phyloP scores from a whole-genome alignment of 2,329 filamentous ascomycete genomes.

The Aspergillus proliferans region DNA sequence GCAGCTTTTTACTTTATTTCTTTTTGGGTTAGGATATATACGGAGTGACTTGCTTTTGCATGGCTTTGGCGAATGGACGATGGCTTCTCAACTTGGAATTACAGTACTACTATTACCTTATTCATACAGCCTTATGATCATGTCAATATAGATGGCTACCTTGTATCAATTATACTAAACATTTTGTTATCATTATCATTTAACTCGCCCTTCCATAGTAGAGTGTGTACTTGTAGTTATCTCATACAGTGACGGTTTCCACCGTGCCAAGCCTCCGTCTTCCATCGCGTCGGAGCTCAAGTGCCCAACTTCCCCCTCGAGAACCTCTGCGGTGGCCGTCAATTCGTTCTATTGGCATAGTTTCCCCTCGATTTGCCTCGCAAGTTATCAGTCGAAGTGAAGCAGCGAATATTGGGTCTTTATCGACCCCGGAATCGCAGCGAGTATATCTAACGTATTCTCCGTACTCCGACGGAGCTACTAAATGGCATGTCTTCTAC shows the following conservation, averaged over 20 bases:
- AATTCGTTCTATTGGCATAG: background rate
- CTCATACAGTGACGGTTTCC: no score
- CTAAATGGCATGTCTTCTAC: constrained; percentile 32
- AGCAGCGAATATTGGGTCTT: background rate
- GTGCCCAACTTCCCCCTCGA: background rate
- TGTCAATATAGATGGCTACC: constrained; percentile 14
- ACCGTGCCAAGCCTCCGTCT: background rate
- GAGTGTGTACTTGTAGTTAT: background rate
- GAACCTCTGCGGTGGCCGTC: background rate
- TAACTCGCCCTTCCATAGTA: background rate
- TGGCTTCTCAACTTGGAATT: constrained; percentile 8
- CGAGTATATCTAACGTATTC: constrained; percentile 14
- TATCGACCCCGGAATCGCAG: constrained; percentile 6
- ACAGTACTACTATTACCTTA: constrained; percentile 12
- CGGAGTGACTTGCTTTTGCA: constrained; percentile 19
- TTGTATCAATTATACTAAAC: background rate
- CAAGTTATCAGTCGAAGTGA: background rate
- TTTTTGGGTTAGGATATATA: constrained; percentile 2
- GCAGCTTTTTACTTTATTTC: background rate
- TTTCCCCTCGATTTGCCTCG: background rate
- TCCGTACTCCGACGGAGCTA: background rate
- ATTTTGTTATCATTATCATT: background rate
- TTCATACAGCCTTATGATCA: constrained; percentile 11
- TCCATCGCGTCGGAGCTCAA: background rate
- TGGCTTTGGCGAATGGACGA: constrained; percentile 28